Percentiles rank a stretch among this genome's conserved stretches.
Conservation (phyloP, 768 basidiomycete species). For the Trametes sanguinea region DNA sequence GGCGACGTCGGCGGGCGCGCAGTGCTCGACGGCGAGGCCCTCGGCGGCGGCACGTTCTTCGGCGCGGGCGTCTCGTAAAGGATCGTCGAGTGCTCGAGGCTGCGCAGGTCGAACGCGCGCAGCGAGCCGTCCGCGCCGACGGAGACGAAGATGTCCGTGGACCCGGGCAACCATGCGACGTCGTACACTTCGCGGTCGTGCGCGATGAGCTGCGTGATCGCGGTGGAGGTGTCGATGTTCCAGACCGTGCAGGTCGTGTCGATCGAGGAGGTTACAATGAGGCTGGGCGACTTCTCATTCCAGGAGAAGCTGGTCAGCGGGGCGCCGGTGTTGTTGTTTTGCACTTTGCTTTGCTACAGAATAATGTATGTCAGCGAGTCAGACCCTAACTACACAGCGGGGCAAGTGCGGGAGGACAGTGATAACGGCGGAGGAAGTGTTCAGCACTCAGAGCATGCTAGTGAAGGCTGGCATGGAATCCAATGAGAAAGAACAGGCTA, state of each 20-base stretch:
- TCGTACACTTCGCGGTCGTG: slow-evolving; percentile 97
- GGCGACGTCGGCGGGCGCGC: slow-evolving; percentile 79
- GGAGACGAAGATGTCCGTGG: slow-evolving; percentile 96
- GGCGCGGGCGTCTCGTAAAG: slow-evolving; percentile 91
- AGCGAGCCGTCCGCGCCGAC: slow-evolving; percentile 97
- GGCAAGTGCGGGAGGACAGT: not conserved
- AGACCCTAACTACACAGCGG: not conserved
- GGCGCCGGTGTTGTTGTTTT: slow-evolving; percentile 78
- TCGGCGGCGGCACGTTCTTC: slow-evolving; percentile 62
- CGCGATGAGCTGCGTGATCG: slow-evolving; percentile 95
- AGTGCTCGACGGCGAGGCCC: slow-evolving; percentile 56
- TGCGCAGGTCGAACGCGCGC: slow-evolving; percentile 94
- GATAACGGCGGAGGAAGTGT: not conserved
- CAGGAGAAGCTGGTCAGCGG: slow-evolving; percentile 97
- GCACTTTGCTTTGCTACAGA: slow-evolving; percentile 83
- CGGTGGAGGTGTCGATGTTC: slow-evolving; percentile 93
- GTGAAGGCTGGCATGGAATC: not conserved
- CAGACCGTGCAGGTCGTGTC: slow-evolving; percentile 99
- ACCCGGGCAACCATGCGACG: slow-evolving; percentile 96
- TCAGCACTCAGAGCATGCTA: not conserved
- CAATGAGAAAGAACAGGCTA: slow-evolving; percentile 12
- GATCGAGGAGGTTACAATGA: slow-evolving; percentile 96
- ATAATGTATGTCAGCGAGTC: not conserved
- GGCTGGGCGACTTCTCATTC: slow-evolving; percentile 89
- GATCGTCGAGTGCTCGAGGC: slow-evolving; percentile 97